Percentiles rank a stretch among this genome's conserved stretches.
Conservation (phyloP, 2,329 filamentous ascomycete genomes). For the Sclerotinia borealis region DNA sequence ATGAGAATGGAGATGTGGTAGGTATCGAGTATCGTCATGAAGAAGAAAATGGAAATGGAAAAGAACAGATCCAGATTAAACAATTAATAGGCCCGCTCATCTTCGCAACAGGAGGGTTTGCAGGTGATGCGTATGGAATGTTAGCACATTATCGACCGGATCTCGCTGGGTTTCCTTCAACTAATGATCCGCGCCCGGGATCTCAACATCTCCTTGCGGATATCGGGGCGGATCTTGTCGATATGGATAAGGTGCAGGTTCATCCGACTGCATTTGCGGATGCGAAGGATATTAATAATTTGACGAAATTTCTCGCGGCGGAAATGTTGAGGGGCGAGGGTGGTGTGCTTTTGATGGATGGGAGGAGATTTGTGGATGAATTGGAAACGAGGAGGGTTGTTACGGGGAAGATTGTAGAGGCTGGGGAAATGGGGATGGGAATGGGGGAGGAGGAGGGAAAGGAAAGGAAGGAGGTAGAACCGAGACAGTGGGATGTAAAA, state of each 20-base stretch:
- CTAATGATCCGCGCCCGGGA: conserved; percentile 53
- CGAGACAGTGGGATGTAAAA: conserved; percentile 52
- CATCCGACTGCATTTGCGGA: conserved; percentile 62
- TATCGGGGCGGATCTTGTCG: conserved; percentile 37
- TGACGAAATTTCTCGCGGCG: conserved; percentile 57
- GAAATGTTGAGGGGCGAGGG: conserved; percentile 59
- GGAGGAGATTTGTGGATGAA: conserved; percentile 56
- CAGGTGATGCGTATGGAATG: conserved; percentile 52
- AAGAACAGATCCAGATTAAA: conserved; percentile 19
- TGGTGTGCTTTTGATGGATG: conserved; percentile 47
- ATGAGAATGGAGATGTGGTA: conserved; percentile 34
- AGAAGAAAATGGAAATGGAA: conserved; percentile 1
- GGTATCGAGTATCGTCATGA: conserved; percentile 46
- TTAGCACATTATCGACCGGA: conserved; percentile 53
- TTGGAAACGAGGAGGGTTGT: conserved; percentile 53
- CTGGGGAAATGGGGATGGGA: conserved; percentile 15
- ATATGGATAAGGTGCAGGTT: conserved; percentile 51
- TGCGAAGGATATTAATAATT: conserved; percentile 38
- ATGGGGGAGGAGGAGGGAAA: conserved; percentile 16
- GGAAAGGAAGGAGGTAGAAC: conserved; percentile 20
- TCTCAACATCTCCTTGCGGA: conserved; percentile 41
- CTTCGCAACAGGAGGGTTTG: conserved; percentile 57
- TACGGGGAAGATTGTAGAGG: conserved; percentile 45
- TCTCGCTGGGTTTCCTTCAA: conserved; percentile 53
- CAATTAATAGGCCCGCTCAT: conserved; percentile 48